Evolutionary conservation across 2,329 filamentous ascomycete genomes (phyloP).

Genomic region (Pleoardoris graminearum): DNA sequence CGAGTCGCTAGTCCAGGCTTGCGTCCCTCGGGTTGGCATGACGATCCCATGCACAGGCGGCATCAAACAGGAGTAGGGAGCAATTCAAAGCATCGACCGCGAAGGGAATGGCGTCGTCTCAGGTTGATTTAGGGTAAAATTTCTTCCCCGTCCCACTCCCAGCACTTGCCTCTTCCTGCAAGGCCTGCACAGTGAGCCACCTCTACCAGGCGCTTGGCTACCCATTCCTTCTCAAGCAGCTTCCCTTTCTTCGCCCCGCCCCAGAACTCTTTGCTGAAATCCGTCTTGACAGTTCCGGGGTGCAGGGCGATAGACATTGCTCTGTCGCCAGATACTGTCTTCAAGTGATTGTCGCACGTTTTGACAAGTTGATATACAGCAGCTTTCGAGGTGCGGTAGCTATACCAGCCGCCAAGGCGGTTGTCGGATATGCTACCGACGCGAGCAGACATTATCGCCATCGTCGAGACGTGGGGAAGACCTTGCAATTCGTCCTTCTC

Average conservation of each 20-base stretch:
- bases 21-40: background rate
- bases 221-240: slow-evolving; percentile 68
- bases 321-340: slow-evolving; percentile 59
- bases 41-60: no score
- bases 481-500: slow-evolving; percentile 23
- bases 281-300: slow-evolving; percentile 79
- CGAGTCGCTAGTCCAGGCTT: background rate
- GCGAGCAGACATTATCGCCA: slow-evolving; percentile 76
- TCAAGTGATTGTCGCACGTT: slow-evolving; percentile 70
- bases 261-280: slow-evolving; percentile 74
- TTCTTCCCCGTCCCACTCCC: slow-evolving; percentile 47
- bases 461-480: slow-evolving; percentile 60
- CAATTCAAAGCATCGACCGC: no score
- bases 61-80: no score
- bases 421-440: slow-evolving; percentile 78
- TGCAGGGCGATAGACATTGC: slow-evolving; percentile 73
- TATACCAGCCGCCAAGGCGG: slow-evolving; percentile 76
- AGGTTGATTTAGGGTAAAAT: slow-evolving; percentile 35
- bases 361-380: slow-evolving; percentile 72
- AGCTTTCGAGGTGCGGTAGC: slow-evolving; percentile 75
- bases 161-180: slow-evolving; percentile 44
- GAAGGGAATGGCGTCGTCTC: background rate
- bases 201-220: slow-evolving; percentile 65
- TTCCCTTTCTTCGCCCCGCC: slow-evolving; percentile 61
- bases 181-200: slow-evolving; percentile 70